Evolutionary conservation across 805 yeast species (phyloP), one percentile per base, ranked within the genome.

Genomic region (Vanderwaltozyma yarrowii): DNA sequence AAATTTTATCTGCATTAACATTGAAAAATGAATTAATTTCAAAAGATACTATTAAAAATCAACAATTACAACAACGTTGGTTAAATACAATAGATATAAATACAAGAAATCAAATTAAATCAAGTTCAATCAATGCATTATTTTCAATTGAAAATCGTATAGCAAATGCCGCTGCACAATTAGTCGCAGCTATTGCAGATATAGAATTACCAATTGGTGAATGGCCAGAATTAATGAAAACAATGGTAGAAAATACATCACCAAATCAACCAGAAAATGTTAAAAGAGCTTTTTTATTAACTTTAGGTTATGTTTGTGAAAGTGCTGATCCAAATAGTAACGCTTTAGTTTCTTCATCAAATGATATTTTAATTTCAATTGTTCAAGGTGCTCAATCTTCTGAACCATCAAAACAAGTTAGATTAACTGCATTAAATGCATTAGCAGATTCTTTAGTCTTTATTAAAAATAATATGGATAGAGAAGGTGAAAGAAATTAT

Each of bases 251-350:
- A 45, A 85, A 86, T 62, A 92, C 97, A 24, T 77, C 76, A 51
- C 69, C 81, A 7, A 85, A 78, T 35, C 78, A 80, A 54, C 82
- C 88, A 25, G 84, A 74, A 40, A 67, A 79, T 54, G 78, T 87
- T 43, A 92, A 92, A 65, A 75, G 88, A 54, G 82, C 96, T 1
- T 83, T 96, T 6, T 68, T 88, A 45, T 70, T 86, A 51, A 74
- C 96, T 5, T 83, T 92, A 52, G 98, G 98, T 39, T 92, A 86
- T 62, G 89, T 92, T 46, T 92, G 98, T 65, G 98, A 92, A 63
- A 74, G 80, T 43, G 89, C 94, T 5, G 95, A 92, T 58, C 92
- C 96, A 20, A 62, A 60, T 39, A 65, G 62, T 42, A 78, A 80
- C 18, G 80, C 79, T 24, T 78, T 89, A 44, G 77, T 80, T 9